phyloP scores from a whole-genome alignment of 805 yeast genomes.

The Hanseniaspora meyeri region DNA sequence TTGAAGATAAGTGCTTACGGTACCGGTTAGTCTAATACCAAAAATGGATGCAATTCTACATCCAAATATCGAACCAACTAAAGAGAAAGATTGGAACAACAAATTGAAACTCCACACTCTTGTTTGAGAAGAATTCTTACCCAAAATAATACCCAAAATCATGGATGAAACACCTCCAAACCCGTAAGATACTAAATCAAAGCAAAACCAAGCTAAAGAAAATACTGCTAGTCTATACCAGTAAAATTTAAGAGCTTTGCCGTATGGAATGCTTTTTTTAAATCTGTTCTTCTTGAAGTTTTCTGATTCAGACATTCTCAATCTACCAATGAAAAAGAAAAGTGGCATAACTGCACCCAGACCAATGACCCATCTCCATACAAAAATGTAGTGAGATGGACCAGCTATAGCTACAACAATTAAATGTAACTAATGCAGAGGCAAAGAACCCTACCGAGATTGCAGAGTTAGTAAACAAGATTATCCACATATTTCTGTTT shows the following conservation, averaged over 20 bases:
- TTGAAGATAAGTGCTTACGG: constrained; percentile 33
- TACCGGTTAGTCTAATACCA: constrained; percentile 9
- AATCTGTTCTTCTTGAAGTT: constrained; percentile 60
- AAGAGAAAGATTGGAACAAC: constrained; percentile 72
- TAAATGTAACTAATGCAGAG: constrained; percentile 73
- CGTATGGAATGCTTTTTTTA: constrained; percentile 53
- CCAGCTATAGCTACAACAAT: constrained; percentile 75
- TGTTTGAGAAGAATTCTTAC: constrained; percentile 45
- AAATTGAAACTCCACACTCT: constrained; percentile 85
- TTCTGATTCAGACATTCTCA: constrained; percentile 61
- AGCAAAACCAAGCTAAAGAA: constrained; percentile 76
- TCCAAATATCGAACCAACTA: constrained; percentile 84
- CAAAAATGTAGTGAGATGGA: constrained; percentile 54
- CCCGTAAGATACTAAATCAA: constrained; percentile 78
- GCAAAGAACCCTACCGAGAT: constrained; percentile 80
- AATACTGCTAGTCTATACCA: constrained; percentile 68
- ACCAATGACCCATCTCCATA: constrained; percentile 87
- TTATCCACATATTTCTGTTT: constrained; percentile 75
- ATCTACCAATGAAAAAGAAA: constrained; percentile 62
- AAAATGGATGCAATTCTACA: constrained; percentile 73
- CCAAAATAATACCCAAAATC: constrained; percentile 48
- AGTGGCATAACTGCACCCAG: constrained; percentile 83
- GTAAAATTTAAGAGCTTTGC: constrained; percentile 61
- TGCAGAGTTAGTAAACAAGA: constrained; percentile 79
- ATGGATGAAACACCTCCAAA: constrained; percentile 73